Evolutionary conservation across 2,329 filamentous ascomycete genomes (phyloP), one percentile per base, ranked within the genome.

Genomic region (Aureobasidium sp.): DNA sequence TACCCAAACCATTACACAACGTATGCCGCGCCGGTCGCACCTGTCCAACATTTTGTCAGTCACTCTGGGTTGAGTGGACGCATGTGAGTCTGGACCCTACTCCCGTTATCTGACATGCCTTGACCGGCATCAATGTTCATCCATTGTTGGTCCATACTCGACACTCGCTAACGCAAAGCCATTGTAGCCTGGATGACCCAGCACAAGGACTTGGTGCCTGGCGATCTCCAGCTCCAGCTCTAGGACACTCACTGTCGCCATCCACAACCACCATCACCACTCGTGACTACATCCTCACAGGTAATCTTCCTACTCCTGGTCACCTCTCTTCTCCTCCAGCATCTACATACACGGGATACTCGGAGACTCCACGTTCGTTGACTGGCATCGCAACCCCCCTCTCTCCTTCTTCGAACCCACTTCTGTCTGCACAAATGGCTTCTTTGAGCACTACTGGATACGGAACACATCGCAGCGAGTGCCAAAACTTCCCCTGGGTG

Each of bases 401-500:
- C 21, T 65, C 66, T 37, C 66, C 62, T 30, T 50, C 57, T 25
- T 59, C 57, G 39, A 55, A 45, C 54, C 60, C 14, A 29, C 50
- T 34, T 62, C 62, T 55, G 30, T 53, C 36, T 36, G 57, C 54
- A 63, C 68, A 61, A n/a, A 73, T 72, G 70, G 67, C 70, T 41
- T 67, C 68, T 42, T 57, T 68, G 16, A 61, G 45, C 48, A 53
- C 47, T 13, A 63, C 65, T 51, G 66, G 67, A 36, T 71, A 70
- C 63, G 66, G 62, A 58, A 61, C 63, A 49, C 63, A 65, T 37
- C 63, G 64, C 44, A 69, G 60, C 44, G 70, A 72, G 51, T 71
- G 66, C 44, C 49, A 73, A 25, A 74, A 73, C 32, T 79, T 79
- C 36, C 78, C 78, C 4, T 81, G 79, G 70, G 73, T 75, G 37